Evolutionary conservation across 768 basidiomycete species (phyloP).

Genomic region (Favolaschia claudopus): DNA sequence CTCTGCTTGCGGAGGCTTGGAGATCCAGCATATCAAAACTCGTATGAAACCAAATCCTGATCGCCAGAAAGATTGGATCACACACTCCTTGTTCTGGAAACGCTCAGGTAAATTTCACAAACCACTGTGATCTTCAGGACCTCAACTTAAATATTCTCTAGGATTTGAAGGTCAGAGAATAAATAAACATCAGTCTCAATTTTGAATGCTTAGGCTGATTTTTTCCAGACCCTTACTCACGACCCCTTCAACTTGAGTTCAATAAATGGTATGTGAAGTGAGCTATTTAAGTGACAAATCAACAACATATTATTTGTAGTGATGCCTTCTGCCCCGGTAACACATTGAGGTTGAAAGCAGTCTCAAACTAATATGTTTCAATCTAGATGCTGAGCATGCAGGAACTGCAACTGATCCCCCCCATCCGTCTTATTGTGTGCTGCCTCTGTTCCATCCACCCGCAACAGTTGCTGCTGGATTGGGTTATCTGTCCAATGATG

Average conservation of each 20-base stretch:
- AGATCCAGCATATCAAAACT: conserved; percentile 54
- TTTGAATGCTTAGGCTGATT: background rate
- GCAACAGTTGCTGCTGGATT: conserved; percentile 36
- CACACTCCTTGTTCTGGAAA: conserved; percentile 63
- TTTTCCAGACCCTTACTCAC: conserved; percentile 55
- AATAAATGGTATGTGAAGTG: conserved; percentile 49
- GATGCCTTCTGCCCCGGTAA: conserved; percentile 57
- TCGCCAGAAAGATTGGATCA: conserved; percentile 59
- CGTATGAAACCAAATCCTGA: conserved; percentile 55
- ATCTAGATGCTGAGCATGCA: conserved; percentile 55
- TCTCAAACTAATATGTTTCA: too few relatives aligned
- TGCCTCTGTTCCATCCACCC: conserved; percentile 56
- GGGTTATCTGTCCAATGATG: conserved; percentile 59
- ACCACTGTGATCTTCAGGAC: background rate
- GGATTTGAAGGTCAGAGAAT: conserved; percentile 54
- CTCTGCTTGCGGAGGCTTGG: conserved; percentile 48
- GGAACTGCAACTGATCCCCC: conserved; percentile 41
- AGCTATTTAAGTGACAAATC: background rate
- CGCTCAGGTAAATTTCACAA: conserved; percentile 51
- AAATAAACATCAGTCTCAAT: background rate
- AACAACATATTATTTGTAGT: conserved; percentile 32
- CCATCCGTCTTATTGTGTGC: conserved; percentile 54
- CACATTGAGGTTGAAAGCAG: background rate
- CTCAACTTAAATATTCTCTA: conserved; percentile 22
- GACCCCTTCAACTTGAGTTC: conserved; percentile 57